Evolutionary conservation across 164 flowering plant genomes (phyloP).

Genomic region (Kalanchoe fedtschenkoi): DNA sequence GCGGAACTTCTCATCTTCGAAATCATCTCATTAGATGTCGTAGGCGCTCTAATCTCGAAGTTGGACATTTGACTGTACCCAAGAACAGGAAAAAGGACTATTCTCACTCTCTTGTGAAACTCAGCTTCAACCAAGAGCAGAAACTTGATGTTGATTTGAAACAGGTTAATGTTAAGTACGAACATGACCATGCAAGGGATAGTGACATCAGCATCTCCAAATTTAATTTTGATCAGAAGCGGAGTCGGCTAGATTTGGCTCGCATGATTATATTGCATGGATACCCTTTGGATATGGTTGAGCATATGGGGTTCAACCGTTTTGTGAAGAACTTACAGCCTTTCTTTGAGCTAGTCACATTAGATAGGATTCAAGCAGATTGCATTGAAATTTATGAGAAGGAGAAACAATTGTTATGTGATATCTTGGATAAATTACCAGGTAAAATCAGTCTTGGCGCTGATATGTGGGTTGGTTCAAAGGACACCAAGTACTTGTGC

Average conservation of each 20-base stretch:
- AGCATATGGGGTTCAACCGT: slow-evolving; percentile 58
- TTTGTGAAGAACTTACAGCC: slow-evolving; percentile 85
- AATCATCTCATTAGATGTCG: slow-evolving; percentile 71
- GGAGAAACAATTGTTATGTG: slow-evolving; percentile 63
- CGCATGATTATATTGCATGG: slow-evolving; percentile 87
- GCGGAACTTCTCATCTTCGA: slow-evolving; percentile 80
- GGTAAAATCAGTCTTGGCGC: slow-evolving; percentile 59
- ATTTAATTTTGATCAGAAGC: slow-evolving; percentile 50
- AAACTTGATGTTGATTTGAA: slow-evolving; percentile 34
- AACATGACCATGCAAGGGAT: slow-evolving; percentile 21
- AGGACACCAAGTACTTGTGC: slow-evolving; percentile 41
- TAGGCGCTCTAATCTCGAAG: slow-evolving; percentile 41
- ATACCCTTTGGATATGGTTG: slow-evolving; percentile 80
- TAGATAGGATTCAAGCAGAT: slow-evolving; percentile 38
- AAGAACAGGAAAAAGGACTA: slow-evolving; percentile 46
- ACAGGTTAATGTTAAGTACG: slow-evolving; percentile 21
- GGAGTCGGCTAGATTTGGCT: slow-evolving; percentile 64
- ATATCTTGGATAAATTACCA: slow-evolving; percentile 42
- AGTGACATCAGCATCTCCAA: slow-evolving; percentile 12
- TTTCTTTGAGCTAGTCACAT: slow-evolving; percentile 42
- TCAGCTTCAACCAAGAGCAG: slow-evolving; percentile 30
- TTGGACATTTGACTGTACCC: slow-evolving; percentile 31
- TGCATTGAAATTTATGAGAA: slow-evolving; percentile 59
- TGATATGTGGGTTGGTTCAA: slow-evolving; percentile 50
- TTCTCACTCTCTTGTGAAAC: slow-evolving; percentile 18